These are phyloP conservation scores for Chrysanthemum lavandulifolium DNA, from an alignment of 129 eudicot genomes.

Conservation along the genomic window DNA sequence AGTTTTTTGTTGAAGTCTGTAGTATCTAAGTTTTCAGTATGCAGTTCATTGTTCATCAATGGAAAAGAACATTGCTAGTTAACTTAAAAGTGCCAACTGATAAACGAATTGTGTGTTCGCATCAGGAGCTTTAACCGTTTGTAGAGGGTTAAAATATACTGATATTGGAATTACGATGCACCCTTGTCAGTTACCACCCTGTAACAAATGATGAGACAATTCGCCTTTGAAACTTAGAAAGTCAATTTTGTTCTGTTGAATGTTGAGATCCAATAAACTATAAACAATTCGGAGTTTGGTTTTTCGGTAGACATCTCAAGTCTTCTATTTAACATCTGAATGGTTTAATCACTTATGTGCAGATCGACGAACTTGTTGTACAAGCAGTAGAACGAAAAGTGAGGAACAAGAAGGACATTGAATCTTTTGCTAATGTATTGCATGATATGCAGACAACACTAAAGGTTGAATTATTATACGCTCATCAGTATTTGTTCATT, in stretches of 20 bases:
- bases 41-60: too few relatives aligned
- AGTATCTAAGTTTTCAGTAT: too few relatives aligned
- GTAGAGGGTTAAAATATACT: not conserved
- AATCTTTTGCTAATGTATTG: conserved; percentile 58
- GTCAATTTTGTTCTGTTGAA: not conserved
- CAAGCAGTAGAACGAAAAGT: conserved; percentile 60
- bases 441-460: conserved; percentile 62
- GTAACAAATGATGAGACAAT: not conserved
- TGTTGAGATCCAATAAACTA: not conserved
- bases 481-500: not conserved
- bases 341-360: conserved; percentile 25
- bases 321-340: not conserved
- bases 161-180: not conserved
- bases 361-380: conserved; percentile 92
- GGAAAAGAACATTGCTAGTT: not conserved
- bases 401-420: conserved; percentile 57
- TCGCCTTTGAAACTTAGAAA: not conserved
- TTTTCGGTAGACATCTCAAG: not conserved
- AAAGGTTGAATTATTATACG: conserved; percentile 49
- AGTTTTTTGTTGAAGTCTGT: too few relatives aligned
- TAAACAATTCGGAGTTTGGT: too few relatives aligned
- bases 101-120: not conserved
- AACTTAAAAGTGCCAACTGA: not conserved
- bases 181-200: not conserved
- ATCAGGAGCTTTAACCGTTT: not conserved